Conservation (phyloP, 345 rosid genomes). For the Erodium maritimum region DNA sequence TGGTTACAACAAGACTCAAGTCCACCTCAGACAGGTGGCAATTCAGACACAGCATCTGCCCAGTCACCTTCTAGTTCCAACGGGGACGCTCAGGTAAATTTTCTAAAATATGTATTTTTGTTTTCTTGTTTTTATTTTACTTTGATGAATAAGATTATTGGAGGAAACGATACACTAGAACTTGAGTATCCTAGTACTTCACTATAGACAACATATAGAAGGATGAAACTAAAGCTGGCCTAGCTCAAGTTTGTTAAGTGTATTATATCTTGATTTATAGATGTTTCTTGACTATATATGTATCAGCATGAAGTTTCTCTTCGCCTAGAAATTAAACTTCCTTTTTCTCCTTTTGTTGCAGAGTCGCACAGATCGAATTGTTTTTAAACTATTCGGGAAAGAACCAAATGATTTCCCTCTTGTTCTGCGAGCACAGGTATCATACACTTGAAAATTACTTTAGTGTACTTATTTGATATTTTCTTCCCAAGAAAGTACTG, state of each 20-base stretch:
- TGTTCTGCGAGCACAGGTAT: slow-evolving; percentile 81
- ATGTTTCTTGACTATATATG: not conserved
- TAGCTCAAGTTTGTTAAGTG: not conserved
- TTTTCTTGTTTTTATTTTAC: not conserved
- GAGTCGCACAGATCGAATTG: slow-evolving; percentile 91
- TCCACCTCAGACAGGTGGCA: slow-evolving; percentile 91
- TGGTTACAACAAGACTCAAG: slow-evolving; percentile 79
- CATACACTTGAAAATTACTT: not conserved
- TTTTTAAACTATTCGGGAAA: slow-evolving; percentile 89
- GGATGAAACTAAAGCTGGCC: not conserved
- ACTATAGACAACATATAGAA: not conserved
- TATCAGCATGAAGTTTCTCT: not conserved
- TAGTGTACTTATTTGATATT: slow-evolving; percentile 4
- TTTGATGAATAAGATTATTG: too few relatives aligned
- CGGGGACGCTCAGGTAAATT: slow-evolving; percentile 79
- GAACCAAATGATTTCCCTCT: slow-evolving; percentile 88
- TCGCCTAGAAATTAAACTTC: not conserved
- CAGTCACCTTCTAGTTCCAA: slow-evolving; percentile 92
- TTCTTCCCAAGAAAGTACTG: slow-evolving; percentile 9
- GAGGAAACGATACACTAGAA: too few relatives aligned
- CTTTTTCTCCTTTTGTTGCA: slow-evolving; percentile 25
- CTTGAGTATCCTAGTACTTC: not conserved
- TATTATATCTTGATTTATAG: not conserved
- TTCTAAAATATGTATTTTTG: not conserved
- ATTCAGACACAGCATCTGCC: slow-evolving; percentile 93